Evolutionary conservation across 441 rosid species (phyloP).

Genomic region (Hura crepitans): DNA sequence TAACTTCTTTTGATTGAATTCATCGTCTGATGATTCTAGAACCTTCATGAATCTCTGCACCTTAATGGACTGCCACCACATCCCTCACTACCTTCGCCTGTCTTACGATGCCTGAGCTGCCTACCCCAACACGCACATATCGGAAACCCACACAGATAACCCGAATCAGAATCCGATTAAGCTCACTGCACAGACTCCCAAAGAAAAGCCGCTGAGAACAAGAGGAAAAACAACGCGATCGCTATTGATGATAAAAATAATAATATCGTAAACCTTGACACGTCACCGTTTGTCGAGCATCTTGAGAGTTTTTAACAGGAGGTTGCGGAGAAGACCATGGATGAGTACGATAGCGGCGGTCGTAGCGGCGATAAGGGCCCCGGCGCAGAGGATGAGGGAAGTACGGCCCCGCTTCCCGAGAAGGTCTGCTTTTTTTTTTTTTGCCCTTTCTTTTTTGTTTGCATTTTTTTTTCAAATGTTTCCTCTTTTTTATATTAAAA

Average conservation of each 20-base stretch:
- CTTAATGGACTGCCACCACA: slow-evolving; percentile 32
- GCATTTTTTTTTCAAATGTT: not conserved
- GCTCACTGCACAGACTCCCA: slow-evolving; percentile 27
- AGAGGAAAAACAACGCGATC: slow-evolving; percentile 23
- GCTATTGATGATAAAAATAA: slow-evolving; percentile 22
- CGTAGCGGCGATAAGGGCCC: slow-evolving; percentile 56
- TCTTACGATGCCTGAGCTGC: slow-evolving; percentile 53
- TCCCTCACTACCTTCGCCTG: slow-evolving; percentile 1
- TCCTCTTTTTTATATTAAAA: not conserved
- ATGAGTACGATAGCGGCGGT: slow-evolving; percentile 61
- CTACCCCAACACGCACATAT: slow-evolving; percentile 41
- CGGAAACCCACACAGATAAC: slow-evolving; percentile 27
- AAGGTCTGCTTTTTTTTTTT: slow-evolving; percentile 38
- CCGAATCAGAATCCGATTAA: slow-evolving; percentile 28
- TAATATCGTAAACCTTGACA: slow-evolving; percentile 13
- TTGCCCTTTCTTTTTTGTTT: not conserved
- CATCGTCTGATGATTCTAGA: slow-evolving; percentile 33
- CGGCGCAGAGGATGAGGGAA: slow-evolving; percentile 78
- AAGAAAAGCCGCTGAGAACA: slow-evolving; percentile 24
- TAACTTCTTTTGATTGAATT: slow-evolving; percentile 17
- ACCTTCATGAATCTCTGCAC: slow-evolving; percentile 31
- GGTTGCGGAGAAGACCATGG: slow-evolving; percentile 46
- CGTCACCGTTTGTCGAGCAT: slow-evolving; percentile 27
- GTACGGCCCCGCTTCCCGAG: slow-evolving; percentile 78
- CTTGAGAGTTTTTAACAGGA: slow-evolving; percentile 30